These are phyloP conservation scores for Kwoniella botswanensis DNA, from an alignment of 768 basidiomycete species.

Conservation along the genomic window DNA sequence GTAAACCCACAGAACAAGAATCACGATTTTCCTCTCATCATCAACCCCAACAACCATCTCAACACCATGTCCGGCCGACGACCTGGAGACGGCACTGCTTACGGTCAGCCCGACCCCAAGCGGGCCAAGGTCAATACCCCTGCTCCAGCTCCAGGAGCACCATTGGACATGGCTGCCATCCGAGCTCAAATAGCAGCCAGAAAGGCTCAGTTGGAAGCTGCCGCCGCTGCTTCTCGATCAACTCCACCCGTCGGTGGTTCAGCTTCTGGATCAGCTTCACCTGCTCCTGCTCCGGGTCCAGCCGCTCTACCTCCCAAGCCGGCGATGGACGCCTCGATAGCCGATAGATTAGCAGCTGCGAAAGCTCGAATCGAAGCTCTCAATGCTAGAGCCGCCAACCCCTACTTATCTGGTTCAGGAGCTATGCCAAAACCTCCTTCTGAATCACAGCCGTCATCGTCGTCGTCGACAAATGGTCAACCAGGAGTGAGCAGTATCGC, in stretches of 20 bases:
- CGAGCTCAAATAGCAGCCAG: constrained; percentile 55
- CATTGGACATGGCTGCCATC: constrained; percentile 54
- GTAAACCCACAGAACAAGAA: no score
- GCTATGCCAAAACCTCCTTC: constrained; percentile 34
- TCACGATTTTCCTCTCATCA: background rate
- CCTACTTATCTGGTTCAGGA: constrained; percentile 66
- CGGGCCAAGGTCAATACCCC: constrained; percentile 25
- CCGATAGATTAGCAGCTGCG: constrained; percentile 78
- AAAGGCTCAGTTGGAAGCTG: constrained; percentile 47
- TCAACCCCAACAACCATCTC: background rate
- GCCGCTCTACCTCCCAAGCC: constrained; percentile 56
- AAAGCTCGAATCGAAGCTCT: constrained; percentile 82
- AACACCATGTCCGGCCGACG: constrained; percentile 42
- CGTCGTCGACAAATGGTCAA: constrained; percentile 9
- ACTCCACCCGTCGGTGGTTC: constrained; percentile 25
- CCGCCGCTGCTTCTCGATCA: constrained; percentile 1
- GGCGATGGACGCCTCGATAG: constrained; percentile 39
- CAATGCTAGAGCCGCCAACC: constrained; percentile 77
- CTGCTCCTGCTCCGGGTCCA: constrained; percentile 62
- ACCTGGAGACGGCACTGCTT: constrained; percentile 39
- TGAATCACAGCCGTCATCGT: background rate
- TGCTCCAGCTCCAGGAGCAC: constrained; percentile 19
- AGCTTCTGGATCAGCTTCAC: constrained; percentile 49
- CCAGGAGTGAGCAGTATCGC: constrained; percentile 36
- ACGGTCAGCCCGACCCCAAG: constrained; percentile 45